Conservation (phyloP, 768 basidiomycete species). For the Hemileccinum impolitum region DNA sequence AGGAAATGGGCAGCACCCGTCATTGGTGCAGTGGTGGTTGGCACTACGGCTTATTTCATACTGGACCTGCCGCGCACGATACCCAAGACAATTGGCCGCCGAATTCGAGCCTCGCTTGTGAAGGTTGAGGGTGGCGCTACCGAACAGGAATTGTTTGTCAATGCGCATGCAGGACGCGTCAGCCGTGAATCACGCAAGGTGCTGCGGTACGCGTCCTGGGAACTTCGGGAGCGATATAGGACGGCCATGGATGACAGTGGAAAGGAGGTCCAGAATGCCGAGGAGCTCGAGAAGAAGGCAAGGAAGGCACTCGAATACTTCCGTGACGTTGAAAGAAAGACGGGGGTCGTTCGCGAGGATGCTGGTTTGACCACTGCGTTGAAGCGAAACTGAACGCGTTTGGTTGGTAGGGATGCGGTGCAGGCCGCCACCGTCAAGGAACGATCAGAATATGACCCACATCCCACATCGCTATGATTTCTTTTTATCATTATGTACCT, state of each 20-base stretch:
- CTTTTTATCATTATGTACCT: conserved; percentile 6
- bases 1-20: conserved; percentile 88
- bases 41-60: conserved; percentile 75
- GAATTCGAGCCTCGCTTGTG: conserved; percentile 65
- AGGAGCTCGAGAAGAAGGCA: conserved; percentile 72
- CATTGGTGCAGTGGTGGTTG: conserved; percentile 71
- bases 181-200: conserved; percentile 91
- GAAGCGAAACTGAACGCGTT: neutral
- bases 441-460: no score
- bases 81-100: conserved; percentile 84
- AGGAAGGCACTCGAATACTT: conserved; percentile 73
- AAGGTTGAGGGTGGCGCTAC: conserved; percentile 44
- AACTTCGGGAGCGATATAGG: conserved; percentile 78
- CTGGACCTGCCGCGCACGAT: conserved; percentile 86
- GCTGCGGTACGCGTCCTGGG: conserved; percentile 86
- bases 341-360: conserved; percentile 36
- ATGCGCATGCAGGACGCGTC: conserved; percentile 66
- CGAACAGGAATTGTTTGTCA: conserved; percentile 57
- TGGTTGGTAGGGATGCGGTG: neutral
- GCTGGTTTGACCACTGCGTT: conserved; percentile 17
- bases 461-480: neutral
- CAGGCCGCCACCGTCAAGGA: neutral
- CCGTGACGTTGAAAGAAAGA: conserved; percentile 44
- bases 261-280: conserved; percentile 72
- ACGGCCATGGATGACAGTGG: conserved; percentile 75